Conservation (phyloP, 352 stramenopile genomes). For the Pythium chondricola region DNA sequence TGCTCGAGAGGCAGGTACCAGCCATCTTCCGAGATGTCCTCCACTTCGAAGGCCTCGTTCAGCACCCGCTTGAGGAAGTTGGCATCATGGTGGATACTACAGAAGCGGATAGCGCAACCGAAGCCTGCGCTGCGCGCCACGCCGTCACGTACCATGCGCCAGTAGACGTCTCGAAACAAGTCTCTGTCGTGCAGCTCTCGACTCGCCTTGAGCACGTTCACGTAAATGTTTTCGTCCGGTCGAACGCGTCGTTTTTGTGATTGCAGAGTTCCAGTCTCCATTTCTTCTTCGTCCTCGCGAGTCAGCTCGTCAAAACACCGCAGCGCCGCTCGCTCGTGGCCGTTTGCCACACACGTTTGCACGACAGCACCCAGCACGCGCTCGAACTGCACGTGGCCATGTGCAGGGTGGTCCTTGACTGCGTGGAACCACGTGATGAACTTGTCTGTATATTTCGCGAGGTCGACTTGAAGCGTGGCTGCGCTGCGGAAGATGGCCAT, state of each 20-base stretch:
- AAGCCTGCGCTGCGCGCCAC: constrained; percentile 55
- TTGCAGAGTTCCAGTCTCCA: neutral
- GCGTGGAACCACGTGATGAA: constrained; percentile 37
- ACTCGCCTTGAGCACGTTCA: constrained; percentile 67
- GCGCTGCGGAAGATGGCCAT: constrained; percentile 42
- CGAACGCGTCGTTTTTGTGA: neutral
- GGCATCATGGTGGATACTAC: constrained; percentile 34
- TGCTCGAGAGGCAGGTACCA: constrained; percentile 63
- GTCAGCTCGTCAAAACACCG: constrained; percentile 41
- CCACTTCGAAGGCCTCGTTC: constrained; percentile 39
- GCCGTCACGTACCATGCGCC: constrained; percentile 37
- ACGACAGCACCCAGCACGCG: constrained; percentile 63
- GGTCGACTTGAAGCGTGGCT: constrained; percentile 1
- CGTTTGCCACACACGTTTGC: constrained; percentile 42
- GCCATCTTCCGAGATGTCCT: constrained; percentile 20
- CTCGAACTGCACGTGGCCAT: constrained; percentile 28
- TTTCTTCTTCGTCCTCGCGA: constrained; percentile 8
- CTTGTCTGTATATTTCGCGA: constrained; percentile 7
- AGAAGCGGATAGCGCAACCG: constrained; percentile 64
- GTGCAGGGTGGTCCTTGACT: neutral
- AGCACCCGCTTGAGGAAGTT: constrained; percentile 58
- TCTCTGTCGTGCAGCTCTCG: constrained; percentile 25
- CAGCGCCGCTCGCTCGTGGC: constrained; percentile 39
- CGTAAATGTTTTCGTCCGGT: constrained; percentile 75
- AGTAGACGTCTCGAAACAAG: constrained; percentile 51